Conservation (phyloP, 2,329 filamentous ascomycete species). For the Dothideomycetes sp. region DNA sequence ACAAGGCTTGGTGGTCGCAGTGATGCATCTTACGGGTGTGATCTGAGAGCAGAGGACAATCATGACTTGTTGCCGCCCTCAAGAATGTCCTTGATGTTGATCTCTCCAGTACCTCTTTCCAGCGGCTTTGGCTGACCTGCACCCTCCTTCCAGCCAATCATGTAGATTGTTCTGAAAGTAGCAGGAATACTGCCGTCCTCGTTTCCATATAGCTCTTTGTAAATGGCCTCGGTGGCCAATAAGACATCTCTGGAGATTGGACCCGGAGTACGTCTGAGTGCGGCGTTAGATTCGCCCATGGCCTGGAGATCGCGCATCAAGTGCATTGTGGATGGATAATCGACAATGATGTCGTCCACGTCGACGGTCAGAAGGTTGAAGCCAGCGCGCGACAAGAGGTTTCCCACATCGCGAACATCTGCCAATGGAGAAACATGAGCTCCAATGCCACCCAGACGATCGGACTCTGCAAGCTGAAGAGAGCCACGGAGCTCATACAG, state of each 20-base stretch:
- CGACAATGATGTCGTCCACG: constrained; percentile 92
- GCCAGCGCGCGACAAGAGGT: constrained; percentile 71
- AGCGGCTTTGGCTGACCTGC: constrained; percentile 69
- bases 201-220: constrained; percentile 76
- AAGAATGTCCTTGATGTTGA: constrained; percentile 79
- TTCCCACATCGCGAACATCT: constrained; percentile 84
- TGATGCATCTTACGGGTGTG: too few relatives aligned
- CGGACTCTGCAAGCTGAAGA: constrained; percentile 82
- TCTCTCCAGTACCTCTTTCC: constrained; percentile 69
- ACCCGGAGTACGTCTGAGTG: constrained; percentile 73
- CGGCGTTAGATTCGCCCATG: constrained; percentile 92
- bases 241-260: constrained; percentile 75
- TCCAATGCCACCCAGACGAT: constrained; percentile 80
- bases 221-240: constrained; percentile 79
- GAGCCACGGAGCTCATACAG: constrained; percentile 89
- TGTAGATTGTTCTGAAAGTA: constrained; percentile 91
- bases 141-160: constrained; percentile 96
- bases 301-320: constrained; percentile 90
- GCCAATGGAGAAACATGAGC: constrained; percentile 86
- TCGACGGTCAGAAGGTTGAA: constrained; percentile 97
- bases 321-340: constrained; percentile 81
- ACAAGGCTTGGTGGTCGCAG: too few relatives aligned
- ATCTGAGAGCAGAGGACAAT: too few relatives aligned
- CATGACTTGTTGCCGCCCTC: constrained; percentile 26
- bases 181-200: constrained; percentile 63